Evolutionary conservation across 768 basidiomycete genomes (phyloP).

Genomic region (Suillus luteus): DNA sequence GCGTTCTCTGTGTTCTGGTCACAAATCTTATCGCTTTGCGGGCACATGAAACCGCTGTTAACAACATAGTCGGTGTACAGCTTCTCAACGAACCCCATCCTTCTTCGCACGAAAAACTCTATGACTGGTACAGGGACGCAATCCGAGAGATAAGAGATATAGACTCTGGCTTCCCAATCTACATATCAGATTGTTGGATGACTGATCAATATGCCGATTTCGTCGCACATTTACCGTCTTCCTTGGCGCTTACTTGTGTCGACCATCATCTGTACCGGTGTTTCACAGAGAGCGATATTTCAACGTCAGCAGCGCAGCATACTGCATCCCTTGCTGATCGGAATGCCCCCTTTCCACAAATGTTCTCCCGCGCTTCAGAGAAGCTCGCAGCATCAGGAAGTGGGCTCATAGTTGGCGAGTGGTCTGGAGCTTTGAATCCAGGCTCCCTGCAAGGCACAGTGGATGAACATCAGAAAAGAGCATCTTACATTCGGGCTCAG

Average conservation of each 20-base stretch:
- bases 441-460: constrained; percentile 53
- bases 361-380: constrained; percentile 40
- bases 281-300: constrained; percentile 62
- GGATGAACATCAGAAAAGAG: constrained; percentile 43
- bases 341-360: constrained; percentile 40
- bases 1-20: constrained; percentile 48
- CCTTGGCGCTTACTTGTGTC: constrained; percentile 52
- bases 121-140: constrained; percentile 63
- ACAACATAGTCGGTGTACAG: constrained; percentile 57
- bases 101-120: constrained; percentile 48
- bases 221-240: constrained; percentile 37
- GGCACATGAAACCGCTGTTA: constrained; percentile 45
- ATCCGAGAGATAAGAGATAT: constrained; percentile 53
- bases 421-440: constrained; percentile 75
- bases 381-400: constrained; percentile 44
- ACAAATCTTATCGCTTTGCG: constrained; percentile 45
- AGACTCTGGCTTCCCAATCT: constrained; percentile 62
- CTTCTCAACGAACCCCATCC: constrained; percentile 64
- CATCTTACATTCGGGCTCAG: constrained; percentile 62
- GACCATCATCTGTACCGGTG: constrained; percentile 88
- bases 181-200: constrained; percentile 78
- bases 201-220: constrained; percentile 63
- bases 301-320: constrained; percentile 56
- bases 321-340: constrained; percentile 46
- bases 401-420: constrained; percentile 72